Base-by-base conservation (phyloP, 371 early-diverging fungal species). In the Actinomortierella wolfii region DNA sequence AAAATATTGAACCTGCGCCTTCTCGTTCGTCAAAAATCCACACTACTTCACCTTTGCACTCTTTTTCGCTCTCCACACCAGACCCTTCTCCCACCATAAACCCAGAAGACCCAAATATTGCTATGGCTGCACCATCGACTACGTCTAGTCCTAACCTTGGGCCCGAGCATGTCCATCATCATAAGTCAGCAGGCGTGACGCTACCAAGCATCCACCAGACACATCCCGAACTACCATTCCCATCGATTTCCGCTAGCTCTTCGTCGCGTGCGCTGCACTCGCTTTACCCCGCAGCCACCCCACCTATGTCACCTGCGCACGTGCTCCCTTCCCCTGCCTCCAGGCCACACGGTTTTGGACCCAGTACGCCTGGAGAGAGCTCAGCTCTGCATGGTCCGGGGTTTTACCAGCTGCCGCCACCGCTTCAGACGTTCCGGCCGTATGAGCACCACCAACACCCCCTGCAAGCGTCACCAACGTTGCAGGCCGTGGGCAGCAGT, bases 321-420 rank as follows among this genome's bases (percentile, higher is more conserved):
- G 59, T 51, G n/a, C 20, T 73, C 44, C 50, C 66, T 28, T 73
- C 73, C 2, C 73, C 73, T 3, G 52, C 61, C 20, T 44, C 65
- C 1, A 47, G 71, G 11, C 71, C 65, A 3, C 71, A 70, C 28
- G 46, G 43, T 11, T 64, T 61, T 3, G 61, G 61, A 49, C 61
- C 71, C 13, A 65, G 64, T 51, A 59, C 67, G 1, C 59, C 62
- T 28, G 67, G 66, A 24, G 66, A 66, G 57, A 61, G 67, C 17
- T 58, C 58, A 8, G 4, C 34, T 4, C 34, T 6, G 34, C 34
- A 34, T 2, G 9, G 24, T 13, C 40, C 26, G n/a, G 63, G 73
- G 9, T 73, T 73, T 45, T 73, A 73, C 42, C 73, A 73, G 42
- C 63, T 73, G 17, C 73, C 73, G 1, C 73, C 73, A 11, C 73